Conservation (phyloP, 1,139 yeast genomes). For the Lodderomyces jiufengensis region DNA sequence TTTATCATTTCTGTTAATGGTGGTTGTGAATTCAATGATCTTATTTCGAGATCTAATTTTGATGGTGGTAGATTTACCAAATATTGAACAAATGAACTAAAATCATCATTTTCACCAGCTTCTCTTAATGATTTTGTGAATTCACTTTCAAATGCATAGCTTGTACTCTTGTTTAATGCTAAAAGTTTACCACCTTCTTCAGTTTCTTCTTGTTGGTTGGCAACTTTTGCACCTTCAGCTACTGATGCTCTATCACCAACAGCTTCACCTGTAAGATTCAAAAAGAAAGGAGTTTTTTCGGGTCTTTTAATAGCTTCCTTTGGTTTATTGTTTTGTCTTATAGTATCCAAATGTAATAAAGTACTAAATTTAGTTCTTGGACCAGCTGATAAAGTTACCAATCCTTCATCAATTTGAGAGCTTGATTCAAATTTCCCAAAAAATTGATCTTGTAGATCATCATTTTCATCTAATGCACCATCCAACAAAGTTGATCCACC, state of each 20-base stretch:
- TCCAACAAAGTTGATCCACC: slow-evolving; percentile 75
- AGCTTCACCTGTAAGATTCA: slow-evolving; percentile 59
- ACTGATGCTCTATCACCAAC: slow-evolving; percentile 69
- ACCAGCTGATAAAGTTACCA: slow-evolving; percentile 72
- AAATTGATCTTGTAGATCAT: slow-evolving; percentile 19
- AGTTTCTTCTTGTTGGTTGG: slow-evolving; percentile 13
- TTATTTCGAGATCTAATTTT: slow-evolving; percentile 76
- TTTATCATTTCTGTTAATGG: slow-evolving; percentile 61
- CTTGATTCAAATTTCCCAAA: slow-evolving; percentile 44
- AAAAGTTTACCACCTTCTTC: slow-evolving; percentile 25
- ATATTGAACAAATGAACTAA: slow-evolving; percentile 47
- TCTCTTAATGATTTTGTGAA: slow-evolving; percentile 67
- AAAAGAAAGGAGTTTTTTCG: slow-evolving; percentile 76
- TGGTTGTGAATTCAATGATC: slow-evolving; percentile 66
- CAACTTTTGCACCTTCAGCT: slow-evolving; percentile 44
- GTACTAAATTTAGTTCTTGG: slow-evolving; percentile 80
- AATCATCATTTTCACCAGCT: slow-evolving; percentile 41
- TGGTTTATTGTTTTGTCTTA: slow-evolving; percentile 85
- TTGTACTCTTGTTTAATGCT: slow-evolving; percentile 21
- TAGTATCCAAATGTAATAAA: slow-evolving; percentile 74
- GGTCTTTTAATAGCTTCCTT: slow-evolving; percentile 86
- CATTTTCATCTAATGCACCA: slow-evolving; percentile 55
- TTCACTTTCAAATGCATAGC: slow-evolving; percentile 59
- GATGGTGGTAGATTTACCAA: slow-evolving; percentile 73
- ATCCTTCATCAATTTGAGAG: slow-evolving; percentile 59